Percentiles rank a stretch among this genome's conserved stretches.
Evolutionary conservation across 2,329 filamentous ascomycete species (phyloP).

Genomic region (Colletotrichum acutatum): DNA sequence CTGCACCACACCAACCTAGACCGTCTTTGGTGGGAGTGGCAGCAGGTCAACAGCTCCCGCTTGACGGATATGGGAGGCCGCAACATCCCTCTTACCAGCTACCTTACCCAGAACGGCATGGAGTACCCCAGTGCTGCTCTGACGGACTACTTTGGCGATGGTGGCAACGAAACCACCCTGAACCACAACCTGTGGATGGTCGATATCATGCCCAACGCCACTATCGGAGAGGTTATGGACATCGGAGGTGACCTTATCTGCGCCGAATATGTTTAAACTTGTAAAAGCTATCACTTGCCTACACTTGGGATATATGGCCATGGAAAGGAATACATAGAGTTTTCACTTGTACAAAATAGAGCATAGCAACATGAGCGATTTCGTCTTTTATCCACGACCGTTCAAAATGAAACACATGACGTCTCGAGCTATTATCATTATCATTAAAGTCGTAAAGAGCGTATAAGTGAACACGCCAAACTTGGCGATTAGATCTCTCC

Average conservation of each 20-base stretch:
- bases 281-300: too few relatives aligned
- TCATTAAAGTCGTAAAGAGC: background rate
- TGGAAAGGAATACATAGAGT: background rate
- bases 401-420: background rate
- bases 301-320: too few relatives aligned
- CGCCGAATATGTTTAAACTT: conserved; percentile 39
- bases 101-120: conserved; percentile 19
- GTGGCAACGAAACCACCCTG: conserved; percentile 39
- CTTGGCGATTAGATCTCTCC: background rate
- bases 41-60: conserved; percentile 22
- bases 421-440: background rate
- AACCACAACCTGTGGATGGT: conserved; percentile 42
- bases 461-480: background rate
- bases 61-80: conserved; percentile 16
- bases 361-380: background rate
- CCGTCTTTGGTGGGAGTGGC: conserved; percentile 31
- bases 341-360: background rate
- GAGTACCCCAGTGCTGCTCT: background rate
- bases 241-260: conserved; percentile 39
- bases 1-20: conserved; percentile 31
- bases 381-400: background rate
- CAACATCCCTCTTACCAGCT: conserved; percentile 19
- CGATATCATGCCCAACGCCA: conserved; percentile 39
- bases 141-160: conserved; percentile 31
- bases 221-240: conserved; percentile 44